Evolutionary conservation across 2,329 filamentous ascomycete genomes (phyloP), one percentile per base, ranked within the genome.

Genomic region (Zasmidium cellare): DNA sequence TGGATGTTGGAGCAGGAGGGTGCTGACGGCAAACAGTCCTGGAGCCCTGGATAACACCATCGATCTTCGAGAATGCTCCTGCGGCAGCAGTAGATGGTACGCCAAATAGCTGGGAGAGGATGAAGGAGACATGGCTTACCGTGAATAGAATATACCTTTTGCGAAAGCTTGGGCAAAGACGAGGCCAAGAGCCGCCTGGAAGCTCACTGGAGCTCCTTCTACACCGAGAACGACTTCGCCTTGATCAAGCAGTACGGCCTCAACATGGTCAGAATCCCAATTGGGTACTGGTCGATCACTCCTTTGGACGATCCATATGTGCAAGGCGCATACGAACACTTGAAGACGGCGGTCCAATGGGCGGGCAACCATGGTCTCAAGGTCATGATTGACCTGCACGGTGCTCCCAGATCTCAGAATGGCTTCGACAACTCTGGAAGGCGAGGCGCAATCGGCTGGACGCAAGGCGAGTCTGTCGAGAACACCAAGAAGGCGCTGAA

Each of bases 301-400:
- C 87, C 67, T 83, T 76, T 80, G 46, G 68, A 75, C 41, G 77
- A 76, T 47, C 75, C 79, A 5, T 83, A 83, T 66, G 74, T 75
- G 3, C 71, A 74, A 61, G 79, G 79, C 7, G 77, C 78, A 18
- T 77, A 80, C 31, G 67, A 69, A 3, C 82, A 81, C 56, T 71
- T 83, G 3, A 75, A 77, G 54, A 68, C 73, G 20, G 79, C 78
- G 16, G 74, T 82, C n/a, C 74, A 75, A 19, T 82, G 80, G 79
- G 87, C 87, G 11, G 73, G 79, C 57, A 74, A 69, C 46, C 77
- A 81, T 46, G 82, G 83, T 3, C 69, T 89, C 50, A 87, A 87
- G 67, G 83, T 89, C 45, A 81, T 87, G 73, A 80, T 90, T 65
- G 87, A 90, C 69, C 73, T 89, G 20, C 87, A 90, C 67, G 87